Base-by-base conservation (phyloP, 1,139 yeast genomes). In the Protomyces inouyei region DNA sequence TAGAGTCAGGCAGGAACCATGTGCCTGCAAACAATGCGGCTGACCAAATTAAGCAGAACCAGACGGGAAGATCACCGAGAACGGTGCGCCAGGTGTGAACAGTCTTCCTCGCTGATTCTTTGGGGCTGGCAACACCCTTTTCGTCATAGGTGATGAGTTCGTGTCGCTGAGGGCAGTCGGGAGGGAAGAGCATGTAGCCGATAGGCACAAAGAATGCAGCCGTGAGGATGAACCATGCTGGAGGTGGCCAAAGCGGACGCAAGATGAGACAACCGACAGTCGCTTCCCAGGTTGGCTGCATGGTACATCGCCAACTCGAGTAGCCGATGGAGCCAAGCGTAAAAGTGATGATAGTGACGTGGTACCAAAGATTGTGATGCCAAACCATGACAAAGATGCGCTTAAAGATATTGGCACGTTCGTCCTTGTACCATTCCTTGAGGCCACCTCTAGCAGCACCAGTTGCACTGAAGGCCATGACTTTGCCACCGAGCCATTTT, bases 401-500 rank as follows among this genome's bases (percentile, higher is more conserved):
- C 48, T 43, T 43, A 9, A 43, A 43, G 48, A 43, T 18, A 43
- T 43, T 43, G 25, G 48, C 48, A 10, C 48, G 48, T 16, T 43
- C 23, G 23, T 43, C 48, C 48, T 43, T 43, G 25, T 43, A 43
- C 48, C 48, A 43, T 43, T 43, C 48, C 14, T 43, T 43, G 25
- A 43, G 25, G 2, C 48, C 48, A 43, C 48, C 48, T 23, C 18
- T 43, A 10, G 48, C 48, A 18, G 48, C 48, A 10, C 48, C 48
- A 2, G 48, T 43, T 10, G 40, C 56, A 10, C 45, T 35, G 12
- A 35, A 35, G 45, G 56, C 56, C 32, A 53, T 51, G 10, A 32
- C 37, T n/a, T 51, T 53, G 14, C 56, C 56, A 12, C 56, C 56
- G 35, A 53, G 36, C 56, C 56, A 53, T n/a, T 35, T 36, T 5